These are phyloP conservation scores for Russula earlei DNA, from an alignment of 768 basidiomycete species.

Conservation along the genomic window DNA sequence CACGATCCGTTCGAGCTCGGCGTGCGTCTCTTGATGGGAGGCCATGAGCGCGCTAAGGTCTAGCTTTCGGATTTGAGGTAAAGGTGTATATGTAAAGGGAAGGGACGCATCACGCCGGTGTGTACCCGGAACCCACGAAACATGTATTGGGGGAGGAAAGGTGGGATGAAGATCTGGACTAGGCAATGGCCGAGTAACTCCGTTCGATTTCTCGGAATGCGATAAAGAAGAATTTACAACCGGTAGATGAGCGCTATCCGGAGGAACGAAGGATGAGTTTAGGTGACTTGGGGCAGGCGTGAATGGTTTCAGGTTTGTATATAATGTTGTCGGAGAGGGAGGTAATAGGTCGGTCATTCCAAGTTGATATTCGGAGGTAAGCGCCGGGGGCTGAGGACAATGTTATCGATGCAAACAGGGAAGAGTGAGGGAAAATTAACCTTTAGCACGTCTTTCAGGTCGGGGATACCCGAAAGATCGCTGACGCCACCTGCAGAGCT, in stretches of 20 bases:
- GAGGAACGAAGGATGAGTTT: slow-evolving; percentile 25
- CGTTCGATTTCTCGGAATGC: background rate
- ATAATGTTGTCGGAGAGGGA: slow-evolving; percentile 51
- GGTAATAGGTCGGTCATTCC: slow-evolving; percentile 63
- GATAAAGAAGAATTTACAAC: background rate
- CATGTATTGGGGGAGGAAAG: slow-evolving; percentile 10
- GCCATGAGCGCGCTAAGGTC: slow-evolving; percentile 52
- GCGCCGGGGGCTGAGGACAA: slow-evolving; percentile 44
- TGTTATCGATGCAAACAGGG: background rate
- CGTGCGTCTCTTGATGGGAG: slow-evolving; percentile 48
- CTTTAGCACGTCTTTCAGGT: slow-evolving; percentile 67
- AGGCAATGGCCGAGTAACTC: background rate
- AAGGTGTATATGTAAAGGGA: slow-evolving; percentile 15
- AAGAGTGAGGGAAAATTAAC: slow-evolving; percentile 27
- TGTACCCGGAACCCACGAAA: slow-evolving; percentile 20
- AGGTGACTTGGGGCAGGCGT: slow-evolving; percentile 33
- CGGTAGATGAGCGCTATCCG: slow-evolving; percentile 6
- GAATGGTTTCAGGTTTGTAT: slow-evolving; percentile 32
- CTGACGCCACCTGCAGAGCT: slow-evolving; percentile 36
- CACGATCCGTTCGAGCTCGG: slow-evolving; percentile 62
- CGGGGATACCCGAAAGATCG: slow-evolving; percentile 39
- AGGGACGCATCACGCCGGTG: slow-evolving; percentile 21
- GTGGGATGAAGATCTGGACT: slow-evolving; percentile 6
- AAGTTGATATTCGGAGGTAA: slow-evolving; percentile 60
- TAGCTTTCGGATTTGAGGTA: slow-evolving; percentile 49